A percentile compares a stretch with the other conserved stretches of the same genome.
phyloP scores from a whole-genome alignment of 257 asterid genomes.

The Penstemon barbatus region DNA sequence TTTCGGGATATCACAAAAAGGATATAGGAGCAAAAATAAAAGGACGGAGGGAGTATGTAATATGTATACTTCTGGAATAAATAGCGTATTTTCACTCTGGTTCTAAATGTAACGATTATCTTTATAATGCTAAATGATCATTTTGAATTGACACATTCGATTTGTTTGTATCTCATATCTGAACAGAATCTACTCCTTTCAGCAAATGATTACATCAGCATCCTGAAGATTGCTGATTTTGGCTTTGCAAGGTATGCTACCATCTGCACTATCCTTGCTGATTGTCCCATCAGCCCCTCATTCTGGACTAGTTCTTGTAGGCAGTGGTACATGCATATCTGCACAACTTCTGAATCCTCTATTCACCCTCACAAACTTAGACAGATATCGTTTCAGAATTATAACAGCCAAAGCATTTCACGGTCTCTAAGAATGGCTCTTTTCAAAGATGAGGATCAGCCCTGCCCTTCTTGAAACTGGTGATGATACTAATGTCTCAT shows the following conservation, averaged over 20 bases:
- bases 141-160: slow-evolving; percentile 23
- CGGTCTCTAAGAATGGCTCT: slow-evolving; percentile 59
- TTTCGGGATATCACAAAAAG: no score
- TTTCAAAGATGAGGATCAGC: slow-evolving; percentile 45
- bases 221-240: slow-evolving; percentile 64
- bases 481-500: slow-evolving; percentile 8
- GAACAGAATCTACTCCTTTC: slow-evolving; percentile 59
- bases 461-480: slow-evolving; percentile 37
- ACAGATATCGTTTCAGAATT: slow-evolving; percentile 62
- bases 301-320: slow-evolving; percentile 6
- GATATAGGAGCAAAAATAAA: no score
- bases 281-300: neutral
- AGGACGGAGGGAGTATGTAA: no score
- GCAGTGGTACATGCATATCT: neutral
- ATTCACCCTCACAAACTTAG: slow-evolving; percentile 69
- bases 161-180: slow-evolving; percentile 29
- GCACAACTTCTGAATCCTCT: slow-evolving; percentile 56
- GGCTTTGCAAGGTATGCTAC: slow-evolving; percentile 78
- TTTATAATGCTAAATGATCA: slow-evolving; percentile 13
- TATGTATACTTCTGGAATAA: slow-evolving; percentile 2
- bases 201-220: slow-evolving; percentile 38
- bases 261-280: slow-evolving; percentile 9
- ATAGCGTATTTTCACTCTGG: neutral
- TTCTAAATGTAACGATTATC: neutral
- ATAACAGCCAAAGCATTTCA: slow-evolving; percentile 66